Base-by-base conservation (phyloP, 257 asterid species). In the Petunia axillaris region DNA sequence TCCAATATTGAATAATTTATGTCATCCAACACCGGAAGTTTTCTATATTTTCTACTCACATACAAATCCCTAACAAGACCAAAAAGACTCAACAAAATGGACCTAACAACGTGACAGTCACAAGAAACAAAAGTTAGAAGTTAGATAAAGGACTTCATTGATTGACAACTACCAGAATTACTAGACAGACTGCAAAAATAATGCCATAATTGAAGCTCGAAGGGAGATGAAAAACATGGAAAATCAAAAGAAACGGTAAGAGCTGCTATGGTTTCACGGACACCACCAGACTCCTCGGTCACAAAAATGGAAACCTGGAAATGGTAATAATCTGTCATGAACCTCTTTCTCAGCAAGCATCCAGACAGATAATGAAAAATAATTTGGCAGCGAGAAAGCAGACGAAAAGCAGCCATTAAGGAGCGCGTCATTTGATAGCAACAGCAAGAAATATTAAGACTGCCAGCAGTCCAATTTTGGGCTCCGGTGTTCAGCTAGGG, bases 221-320 rank as follows among this genome's bases (percentile, higher is more conserved):
- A 25, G 38, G 0, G 14, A 39, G 14, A 1, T 6, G 39, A 59
- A 16, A 16, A 6, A 7, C 25, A 25, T 25, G 3, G 65, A 48
- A 48, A 48, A 10, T 6, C 6, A 25, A 59, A 59, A 2, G 2
- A 6, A 16, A 2, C 11, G 14, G 14, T 1, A 6, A 6, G 5
- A 16, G 40, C 65, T 68, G 58, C 8, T 8, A 68, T 44, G 76
- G 55, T 68, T 68, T 44, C 16, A 68, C 2, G 16, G 76, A 68
- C 57, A 70, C 58, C 76, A 70, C 59, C 44, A 4, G 16, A 70
- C 40, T 68, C 10, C 10, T 25, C 16, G 76, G 58, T 46, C 58
- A 70, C 25, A 44, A 6, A 70, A 46, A 46, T 70, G 58, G 25
- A 37, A 70, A 70, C 58, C 55, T 4, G 58, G 57, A 44, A 9